phyloP scores from a whole-genome alignment of 2,329 filamentous ascomycete genomes.

The Diaporthe ampelina region DNA sequence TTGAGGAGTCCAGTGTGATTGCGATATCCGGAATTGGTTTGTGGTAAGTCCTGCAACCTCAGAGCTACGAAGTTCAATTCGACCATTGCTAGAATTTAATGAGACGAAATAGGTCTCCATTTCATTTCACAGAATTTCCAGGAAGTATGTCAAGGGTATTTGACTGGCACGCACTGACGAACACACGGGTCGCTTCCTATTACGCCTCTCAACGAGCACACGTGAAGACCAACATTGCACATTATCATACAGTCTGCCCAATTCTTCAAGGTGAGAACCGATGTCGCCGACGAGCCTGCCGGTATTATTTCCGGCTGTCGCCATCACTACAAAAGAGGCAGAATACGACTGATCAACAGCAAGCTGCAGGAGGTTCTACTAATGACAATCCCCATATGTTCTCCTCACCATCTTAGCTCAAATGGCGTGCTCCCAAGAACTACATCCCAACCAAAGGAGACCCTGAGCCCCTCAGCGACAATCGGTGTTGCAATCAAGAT shows the following conservation, averaged over 20 bases:
- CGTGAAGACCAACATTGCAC: background rate
- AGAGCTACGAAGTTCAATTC: too few species aligned
- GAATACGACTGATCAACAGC: conserved; percentile 23
- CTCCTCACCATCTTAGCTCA: conserved; percentile 40
- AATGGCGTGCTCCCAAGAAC: conserved; percentile 38
- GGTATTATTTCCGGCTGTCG: background rate
- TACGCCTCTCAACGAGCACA: background rate
- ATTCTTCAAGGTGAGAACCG: background rate
- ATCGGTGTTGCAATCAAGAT: background rate
- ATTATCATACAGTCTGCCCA: too few species aligned
- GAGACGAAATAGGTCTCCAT: too few species aligned
- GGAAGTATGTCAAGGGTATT: too few species aligned
- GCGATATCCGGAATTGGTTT: conserved; percentile 1
- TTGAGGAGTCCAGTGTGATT: background rate
- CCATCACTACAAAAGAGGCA: background rate
- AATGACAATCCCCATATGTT: background rate
- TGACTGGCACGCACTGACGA: too few species aligned
- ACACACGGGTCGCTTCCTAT: background rate
- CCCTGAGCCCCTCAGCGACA: background rate
- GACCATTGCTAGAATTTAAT: background rate
- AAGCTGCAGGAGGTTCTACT: conserved; percentile 24
- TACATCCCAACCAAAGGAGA: background rate
- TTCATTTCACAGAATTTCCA: too few species aligned
- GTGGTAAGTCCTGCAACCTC: background rate
- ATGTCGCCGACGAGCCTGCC: background rate